A percentile compares a stretch with the other conserved stretches of the same genome.
Evolutionary conservation across 768 basidiomycete genomes (phyloP).

Genomic region (Macrolepiota fuliginosa): DNA sequence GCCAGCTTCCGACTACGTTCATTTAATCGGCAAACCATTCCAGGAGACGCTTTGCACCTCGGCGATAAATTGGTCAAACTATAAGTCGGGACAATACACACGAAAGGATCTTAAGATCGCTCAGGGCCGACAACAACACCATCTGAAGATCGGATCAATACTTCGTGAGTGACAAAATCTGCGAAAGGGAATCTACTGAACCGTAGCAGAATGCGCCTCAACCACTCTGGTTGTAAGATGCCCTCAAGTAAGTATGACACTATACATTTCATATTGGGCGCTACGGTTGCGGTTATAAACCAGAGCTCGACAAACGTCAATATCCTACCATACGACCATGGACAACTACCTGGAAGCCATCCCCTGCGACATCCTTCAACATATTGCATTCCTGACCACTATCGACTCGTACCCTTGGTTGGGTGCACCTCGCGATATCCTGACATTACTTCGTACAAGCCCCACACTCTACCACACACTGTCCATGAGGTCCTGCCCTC

Average conservation of each 20-base stretch:
- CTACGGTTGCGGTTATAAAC: constrained; percentile 8
- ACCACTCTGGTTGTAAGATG: not conserved
- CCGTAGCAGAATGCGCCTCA: not conserved
- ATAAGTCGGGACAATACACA: not conserved
- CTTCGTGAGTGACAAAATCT: constrained; percentile 1
- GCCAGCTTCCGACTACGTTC: not conserved
- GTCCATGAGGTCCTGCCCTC: constrained; percentile 39
- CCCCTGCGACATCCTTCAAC: constrained; percentile 55
- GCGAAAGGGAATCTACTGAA: not conserved
- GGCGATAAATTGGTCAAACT: constrained; percentile 8
- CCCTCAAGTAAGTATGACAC: not conserved
- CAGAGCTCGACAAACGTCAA: not conserved
- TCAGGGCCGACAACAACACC: not conserved
- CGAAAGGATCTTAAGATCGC: not conserved
- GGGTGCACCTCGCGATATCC: constrained; percentile 39
- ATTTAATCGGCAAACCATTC: not conserved
- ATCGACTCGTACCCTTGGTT: constrained; percentile 28
- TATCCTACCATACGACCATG: constrained; percentile 28
- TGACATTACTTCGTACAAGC: constrained; percentile 43
- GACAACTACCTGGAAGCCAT: constrained; percentile 43
- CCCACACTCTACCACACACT: constrained; percentile 43
- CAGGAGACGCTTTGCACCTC: not conserved
- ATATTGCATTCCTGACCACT: constrained; percentile 48
- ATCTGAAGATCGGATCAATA: constrained; percentile 11
- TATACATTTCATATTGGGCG: constrained; percentile 2